Percentiles rank a stretch among this genome's conserved stretches.
phyloP scores from a whole-genome alignment of 2,329 filamentous ascomycete genomes.

The Alternaria panax region DNA sequence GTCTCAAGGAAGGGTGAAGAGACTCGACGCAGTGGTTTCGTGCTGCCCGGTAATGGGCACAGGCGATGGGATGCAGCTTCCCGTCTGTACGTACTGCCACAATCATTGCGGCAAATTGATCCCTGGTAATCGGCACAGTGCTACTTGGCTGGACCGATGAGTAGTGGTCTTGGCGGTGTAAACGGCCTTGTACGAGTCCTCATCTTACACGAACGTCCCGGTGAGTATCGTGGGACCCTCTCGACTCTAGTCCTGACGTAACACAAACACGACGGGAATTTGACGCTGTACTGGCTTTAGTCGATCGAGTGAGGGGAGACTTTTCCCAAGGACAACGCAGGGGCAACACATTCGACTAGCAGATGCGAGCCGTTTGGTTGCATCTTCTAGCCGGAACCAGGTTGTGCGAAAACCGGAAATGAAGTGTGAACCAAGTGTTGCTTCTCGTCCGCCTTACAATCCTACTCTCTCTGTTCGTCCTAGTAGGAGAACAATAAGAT shows the following conservation, averaged over 20 bases:
- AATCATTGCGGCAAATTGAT: conserved; percentile 10
- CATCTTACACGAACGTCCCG: conserved; percentile 4
- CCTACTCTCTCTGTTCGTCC: neutral
- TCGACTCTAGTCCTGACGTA: neutral
- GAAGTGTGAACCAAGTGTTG: neutral
- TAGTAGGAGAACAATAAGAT: neutral
- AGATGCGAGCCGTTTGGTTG: neutral
- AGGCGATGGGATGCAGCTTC: conserved; percentile 5
- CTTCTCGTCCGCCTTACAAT: neutral
- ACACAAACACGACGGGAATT: conserved; percentile 7
- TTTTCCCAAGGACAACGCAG: neutral
- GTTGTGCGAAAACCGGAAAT: neutral
- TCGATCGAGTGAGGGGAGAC: neutral
- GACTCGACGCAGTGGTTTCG: neutral
- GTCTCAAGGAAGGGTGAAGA: conserved; percentile 57
- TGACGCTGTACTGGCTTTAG: conserved; percentile 3
- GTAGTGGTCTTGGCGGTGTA: conserved; percentile 1
- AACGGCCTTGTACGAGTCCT: conserved; percentile 13
- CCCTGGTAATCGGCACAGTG: conserved; percentile 8
- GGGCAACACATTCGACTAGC: neutral
- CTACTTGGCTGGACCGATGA: neutral
- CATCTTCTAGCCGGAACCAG: neutral
- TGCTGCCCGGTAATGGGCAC: neutral
- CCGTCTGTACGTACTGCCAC: conserved; percentile 11
- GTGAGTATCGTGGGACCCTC: conserved; percentile 1